Percentiles rank a stretch among this genome's conserved stretches.
These are phyloP conservation scores for Trichodelitschia bisporula DNA, from an alignment of 495 filamentous ascomycete species.

Conservation along the genomic window DNA sequence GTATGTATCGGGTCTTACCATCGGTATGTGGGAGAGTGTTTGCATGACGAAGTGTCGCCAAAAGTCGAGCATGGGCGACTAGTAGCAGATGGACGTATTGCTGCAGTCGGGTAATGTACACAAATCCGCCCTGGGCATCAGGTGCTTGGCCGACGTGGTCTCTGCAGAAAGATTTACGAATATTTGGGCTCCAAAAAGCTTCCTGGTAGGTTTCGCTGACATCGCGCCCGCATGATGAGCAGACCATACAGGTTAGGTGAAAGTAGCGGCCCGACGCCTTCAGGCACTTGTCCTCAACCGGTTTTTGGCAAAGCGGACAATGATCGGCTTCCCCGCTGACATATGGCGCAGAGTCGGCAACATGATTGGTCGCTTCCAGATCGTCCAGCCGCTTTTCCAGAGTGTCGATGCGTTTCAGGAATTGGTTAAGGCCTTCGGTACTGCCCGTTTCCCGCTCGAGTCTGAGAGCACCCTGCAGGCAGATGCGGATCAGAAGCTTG, in stretches of 20 bases:
- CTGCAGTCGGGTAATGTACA: conserved; percentile 52
- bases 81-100: conserved; percentile 85
- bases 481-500: conserved; percentile 92
- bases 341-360: conserved; percentile 44
- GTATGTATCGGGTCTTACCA: conserved; percentile 19
- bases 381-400: conserved; percentile 16
- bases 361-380: conserved; percentile 37
- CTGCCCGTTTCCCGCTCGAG: conserved; percentile 63
- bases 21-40: conserved; percentile 55
- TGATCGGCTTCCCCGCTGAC: conserved; percentile 52
- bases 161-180: conserved; percentile 41
- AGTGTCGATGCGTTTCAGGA: conserved; percentile 47
- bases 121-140: conserved; percentile 29
- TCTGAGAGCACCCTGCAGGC: conserved; percentile 76
- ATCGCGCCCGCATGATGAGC: conserved; percentile 48
- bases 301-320: conserved; percentile 54
- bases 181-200: conserved; percentile 38
- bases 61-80: conserved; percentile 72
- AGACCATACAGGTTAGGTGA: conserved; percentile 60
- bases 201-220: conserved; percentile 36
- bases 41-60: conserved; percentile 62
- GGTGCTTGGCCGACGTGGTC: conserved; percentile 28
- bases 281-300: conserved; percentile 85
- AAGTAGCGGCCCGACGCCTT: conserved; percentile 47
- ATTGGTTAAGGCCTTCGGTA: conserved; percentile 47